Percentiles rank a stretch among this genome's conserved stretches.
Evolutionary conservation across 2,329 filamentous ascomycete species (phyloP).

Genomic region (Epicoccum nigrum): DNA sequence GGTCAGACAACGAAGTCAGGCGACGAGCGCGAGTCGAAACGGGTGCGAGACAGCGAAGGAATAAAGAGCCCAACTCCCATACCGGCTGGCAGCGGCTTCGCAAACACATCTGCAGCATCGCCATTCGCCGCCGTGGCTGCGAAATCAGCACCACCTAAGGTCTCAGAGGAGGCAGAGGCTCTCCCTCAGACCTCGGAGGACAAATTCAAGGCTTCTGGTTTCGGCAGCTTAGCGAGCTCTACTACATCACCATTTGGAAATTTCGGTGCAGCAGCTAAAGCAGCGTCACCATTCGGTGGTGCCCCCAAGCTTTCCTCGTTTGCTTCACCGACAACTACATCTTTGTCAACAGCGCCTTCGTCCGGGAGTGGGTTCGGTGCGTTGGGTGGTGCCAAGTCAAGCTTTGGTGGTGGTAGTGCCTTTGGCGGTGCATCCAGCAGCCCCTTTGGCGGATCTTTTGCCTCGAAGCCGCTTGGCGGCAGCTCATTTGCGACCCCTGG

Average conservation of each 20-base stretch:
- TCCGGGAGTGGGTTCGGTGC: constrained; percentile 40
- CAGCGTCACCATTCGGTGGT: constrained; percentile 46
- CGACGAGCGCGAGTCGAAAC: constrained; percentile 46
- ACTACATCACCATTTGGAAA: constrained; percentile 46
- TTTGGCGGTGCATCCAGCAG: constrained; percentile 52
- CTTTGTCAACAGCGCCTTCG: constrained; percentile 16
- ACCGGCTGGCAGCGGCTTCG: constrained; percentile 50
- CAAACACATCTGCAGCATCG: constrained; percentile 54
- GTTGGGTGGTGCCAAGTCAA: constrained; percentile 40
- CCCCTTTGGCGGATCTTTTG: constrained; percentile 36
- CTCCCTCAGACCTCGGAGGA: constrained; percentile 49
- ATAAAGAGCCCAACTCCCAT: constrained; percentile 33
- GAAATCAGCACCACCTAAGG: constrained; percentile 40
- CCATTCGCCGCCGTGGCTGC: constrained; percentile 55
- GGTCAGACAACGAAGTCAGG: constrained; percentile 23
- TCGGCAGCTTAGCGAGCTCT: constrained; percentile 51
- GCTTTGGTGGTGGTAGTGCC: constrained; percentile 43
- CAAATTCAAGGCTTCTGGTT: constrained; percentile 60
- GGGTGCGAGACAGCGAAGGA: constrained; percentile 43
- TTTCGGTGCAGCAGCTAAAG: constrained; percentile 22
- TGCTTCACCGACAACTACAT: constrained; percentile 25
- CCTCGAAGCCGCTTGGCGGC: constrained; percentile 50
- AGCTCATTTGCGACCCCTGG: constrained; percentile 72
- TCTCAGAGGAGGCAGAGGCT: constrained; percentile 23
- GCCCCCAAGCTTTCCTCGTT: constrained; percentile 40